These are phyloP conservation scores for Inga laurina DNA, from an alignment of 306 rosid species.

Conservation along the genomic window DNA sequence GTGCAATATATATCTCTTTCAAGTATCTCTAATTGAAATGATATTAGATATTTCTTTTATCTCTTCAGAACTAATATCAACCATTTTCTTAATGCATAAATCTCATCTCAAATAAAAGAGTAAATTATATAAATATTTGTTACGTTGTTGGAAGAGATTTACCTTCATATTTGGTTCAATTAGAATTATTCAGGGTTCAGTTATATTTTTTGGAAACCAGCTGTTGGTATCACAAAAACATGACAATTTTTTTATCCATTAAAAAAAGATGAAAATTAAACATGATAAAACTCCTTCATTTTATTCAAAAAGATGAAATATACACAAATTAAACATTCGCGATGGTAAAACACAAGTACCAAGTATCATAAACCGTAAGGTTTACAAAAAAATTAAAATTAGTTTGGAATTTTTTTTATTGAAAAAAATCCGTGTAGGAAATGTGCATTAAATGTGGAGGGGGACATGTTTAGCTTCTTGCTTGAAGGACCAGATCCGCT, in stretches of 20 bases:
- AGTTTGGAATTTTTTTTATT: not conserved
- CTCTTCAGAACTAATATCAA: not conserved
- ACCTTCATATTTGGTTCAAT: not conserved
- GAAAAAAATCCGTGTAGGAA: not conserved
- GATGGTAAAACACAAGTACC: not conserved
- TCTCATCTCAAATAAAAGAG: not conserved
- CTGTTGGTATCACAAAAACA: no score
- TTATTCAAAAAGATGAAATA: not conserved
- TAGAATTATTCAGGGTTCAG: no score
- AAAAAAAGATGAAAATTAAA: not conserved
- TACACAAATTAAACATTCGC: not conserved
- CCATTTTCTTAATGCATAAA: not conserved
- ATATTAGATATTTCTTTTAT: not conserved
- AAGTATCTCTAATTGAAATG: not conserved
- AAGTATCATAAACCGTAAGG: not conserved
- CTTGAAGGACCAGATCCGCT: not conserved
- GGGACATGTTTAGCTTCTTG: constrained; percentile 3
- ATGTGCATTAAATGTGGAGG: constrained; percentile 1
- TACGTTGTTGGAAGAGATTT: not conserved
- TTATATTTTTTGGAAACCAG: not conserved
- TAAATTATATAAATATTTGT: not conserved
- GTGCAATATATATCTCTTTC: not conserved
- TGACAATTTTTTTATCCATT: not conserved
- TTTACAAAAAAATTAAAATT: not conserved
- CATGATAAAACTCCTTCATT: not conserved